These are phyloP conservation scores for Orobanche coerulescens DNA, from an alignment of 257 asterid species.

Conservation along the genomic window DNA sequence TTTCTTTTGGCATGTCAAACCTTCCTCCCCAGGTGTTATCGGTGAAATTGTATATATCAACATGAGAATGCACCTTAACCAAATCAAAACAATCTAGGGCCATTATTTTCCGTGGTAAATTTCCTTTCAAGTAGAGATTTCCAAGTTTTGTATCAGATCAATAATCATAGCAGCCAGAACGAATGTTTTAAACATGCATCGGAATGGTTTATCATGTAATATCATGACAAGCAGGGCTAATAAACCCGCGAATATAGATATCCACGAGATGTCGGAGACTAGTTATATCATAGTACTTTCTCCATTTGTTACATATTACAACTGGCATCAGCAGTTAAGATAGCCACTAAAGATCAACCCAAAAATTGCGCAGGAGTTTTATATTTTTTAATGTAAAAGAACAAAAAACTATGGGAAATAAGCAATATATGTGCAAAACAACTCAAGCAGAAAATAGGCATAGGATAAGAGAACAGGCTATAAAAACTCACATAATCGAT, in stretches of 20 bases:
- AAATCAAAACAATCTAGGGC: not conserved
- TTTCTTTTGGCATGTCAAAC: slow-evolving; percentile 54
- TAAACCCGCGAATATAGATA: not conserved
- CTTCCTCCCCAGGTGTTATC: slow-evolving; percentile 50
- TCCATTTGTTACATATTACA: not conserved
- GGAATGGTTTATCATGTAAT: not conserved
- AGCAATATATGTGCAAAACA: not conserved
- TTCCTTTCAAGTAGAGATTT: not conserved
- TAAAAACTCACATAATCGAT: slow-evolving; percentile 45
- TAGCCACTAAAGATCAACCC: not conserved
- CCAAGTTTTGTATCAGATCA: not conserved
- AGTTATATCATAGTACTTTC: not conserved
- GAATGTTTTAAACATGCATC: too few relatives aligned
- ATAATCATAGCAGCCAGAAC: not conserved
- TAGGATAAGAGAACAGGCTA: not conserved
- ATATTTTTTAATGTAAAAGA: not conserved
- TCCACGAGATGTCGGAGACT: not conserved
- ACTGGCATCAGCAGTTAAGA: not conserved
- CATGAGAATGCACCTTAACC: slow-evolving; percentile 68
- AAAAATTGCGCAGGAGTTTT: not conserved
- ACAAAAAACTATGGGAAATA: not conserved
- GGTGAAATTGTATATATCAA: slow-evolving; percentile 57
- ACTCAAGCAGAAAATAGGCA: not conserved
- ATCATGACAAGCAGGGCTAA: not conserved
- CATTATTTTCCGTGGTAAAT: not conserved